These are phyloP conservation scores for Musa schizocarpa DNA, from an alignment of 176 grass and related monocot genomes.

Conservation along the genomic window DNA sequence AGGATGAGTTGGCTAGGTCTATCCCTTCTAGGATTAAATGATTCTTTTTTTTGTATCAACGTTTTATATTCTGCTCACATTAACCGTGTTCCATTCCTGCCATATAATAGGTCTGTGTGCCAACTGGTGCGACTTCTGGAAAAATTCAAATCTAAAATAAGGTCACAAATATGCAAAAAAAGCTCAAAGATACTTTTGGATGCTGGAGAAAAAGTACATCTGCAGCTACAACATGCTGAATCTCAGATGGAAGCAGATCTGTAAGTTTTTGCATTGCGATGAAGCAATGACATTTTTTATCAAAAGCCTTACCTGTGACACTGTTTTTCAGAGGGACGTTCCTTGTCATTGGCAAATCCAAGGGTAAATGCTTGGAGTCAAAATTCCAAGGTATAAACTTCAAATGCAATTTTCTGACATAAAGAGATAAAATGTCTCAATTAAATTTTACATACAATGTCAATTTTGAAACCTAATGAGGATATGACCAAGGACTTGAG, in stretches of 20 bases:
- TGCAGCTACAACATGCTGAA: constrained; percentile 60
- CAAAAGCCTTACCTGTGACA: constrained; percentile 22
- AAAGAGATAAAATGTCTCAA: background rate
- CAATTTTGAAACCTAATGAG: background rate
- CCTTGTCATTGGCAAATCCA: constrained; percentile 51
- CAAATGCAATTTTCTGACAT: constrained; percentile 8
- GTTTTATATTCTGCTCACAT: constrained; percentile 12
- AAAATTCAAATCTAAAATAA: constrained; percentile 75
- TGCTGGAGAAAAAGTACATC: constrained; percentile 51
- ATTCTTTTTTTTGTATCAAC: background rate
- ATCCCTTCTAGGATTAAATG: constrained; percentile 15
- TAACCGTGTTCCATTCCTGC: constrained; percentile 7
- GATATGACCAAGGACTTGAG: background rate
- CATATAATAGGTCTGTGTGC: constrained; percentile 55
- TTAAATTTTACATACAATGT: background rate
- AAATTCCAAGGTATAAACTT: constrained; percentile 65
- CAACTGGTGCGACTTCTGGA: constrained; percentile 51
- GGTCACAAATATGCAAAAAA: constrained; percentile 53
- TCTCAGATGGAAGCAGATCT: constrained; percentile 61
- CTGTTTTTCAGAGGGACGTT: constrained; percentile 57
- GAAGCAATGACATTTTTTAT: background rate
- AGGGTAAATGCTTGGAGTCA: constrained; percentile 76
- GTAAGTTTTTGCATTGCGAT: constrained; percentile 42
- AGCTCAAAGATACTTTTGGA: constrained; percentile 61
- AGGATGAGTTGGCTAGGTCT: constrained; percentile 65